phyloP scores from a whole-genome alignment of 257 asterid species.

The Nicotiana paniculata region DNA sequence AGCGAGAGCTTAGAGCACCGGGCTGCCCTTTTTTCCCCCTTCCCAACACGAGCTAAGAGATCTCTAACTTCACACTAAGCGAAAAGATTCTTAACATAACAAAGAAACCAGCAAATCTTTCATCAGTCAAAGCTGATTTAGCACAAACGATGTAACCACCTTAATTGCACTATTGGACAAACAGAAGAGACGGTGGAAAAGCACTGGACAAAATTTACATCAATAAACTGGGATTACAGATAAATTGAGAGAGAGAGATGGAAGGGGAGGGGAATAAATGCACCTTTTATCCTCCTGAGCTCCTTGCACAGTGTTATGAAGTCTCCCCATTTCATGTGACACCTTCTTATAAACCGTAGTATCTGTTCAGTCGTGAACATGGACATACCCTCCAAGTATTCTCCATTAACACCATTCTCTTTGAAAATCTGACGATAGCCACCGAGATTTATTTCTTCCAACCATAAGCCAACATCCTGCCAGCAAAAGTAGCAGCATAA shows the following conservation, averaged over 20 bases:
- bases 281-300: conserved; percentile 98
- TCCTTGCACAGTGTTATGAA: conserved; percentile 99
- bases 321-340: conserved; percentile 99
- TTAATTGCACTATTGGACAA: neutral
- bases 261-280: conserved; percentile 7
- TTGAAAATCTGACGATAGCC: conserved; percentile 76
- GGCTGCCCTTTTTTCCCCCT: neutral
- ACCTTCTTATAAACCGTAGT: conserved; percentile 93
- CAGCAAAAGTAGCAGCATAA: conserved; percentile 15
- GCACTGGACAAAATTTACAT: neutral
- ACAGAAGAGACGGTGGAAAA: neutral
- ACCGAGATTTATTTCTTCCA: conserved; percentile 95
- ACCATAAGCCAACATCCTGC: conserved; percentile 98
- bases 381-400: conserved; percentile 96
- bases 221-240: neutral
- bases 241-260: neutral
- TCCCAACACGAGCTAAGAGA: neutral
- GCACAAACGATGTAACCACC: neutral
- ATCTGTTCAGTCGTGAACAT: conserved; percentile 98
- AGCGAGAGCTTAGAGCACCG: too few relatives aligned
- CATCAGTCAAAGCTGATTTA: neutral
- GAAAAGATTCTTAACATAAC: neutral
- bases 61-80: neutral
- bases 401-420: conserved; percentile 95
- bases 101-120: neutral